These are phyloP conservation scores for Periglandula ipomoeae DNA, from an alignment of 2,329 filamentous ascomycete genomes.

Conservation along the genomic window DNA sequence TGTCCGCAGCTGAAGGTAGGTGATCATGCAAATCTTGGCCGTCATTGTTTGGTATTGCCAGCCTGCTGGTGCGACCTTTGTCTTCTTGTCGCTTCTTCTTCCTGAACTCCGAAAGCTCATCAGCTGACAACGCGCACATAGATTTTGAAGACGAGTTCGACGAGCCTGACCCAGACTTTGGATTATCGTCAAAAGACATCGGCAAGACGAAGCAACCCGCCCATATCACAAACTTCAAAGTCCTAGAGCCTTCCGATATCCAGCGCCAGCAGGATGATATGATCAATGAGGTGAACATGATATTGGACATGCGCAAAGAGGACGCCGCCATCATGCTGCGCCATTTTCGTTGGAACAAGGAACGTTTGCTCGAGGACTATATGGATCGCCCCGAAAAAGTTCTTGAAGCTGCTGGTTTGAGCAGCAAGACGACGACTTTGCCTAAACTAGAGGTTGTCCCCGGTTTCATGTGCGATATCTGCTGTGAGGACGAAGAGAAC, in stretches of 20 bases:
- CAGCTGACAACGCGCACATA: conserved; percentile 13
- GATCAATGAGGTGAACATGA: conserved; percentile 82
- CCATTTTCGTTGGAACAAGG: conserved; percentile 91
- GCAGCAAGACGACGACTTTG: conserved; percentile 48
- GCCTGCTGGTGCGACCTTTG: too few relatives aligned
- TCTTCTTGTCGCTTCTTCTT: conserved; percentile 6
- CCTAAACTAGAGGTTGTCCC: conserved; percentile 62
- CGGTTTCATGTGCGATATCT: conserved; percentile 89
- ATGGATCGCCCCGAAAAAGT: conserved; percentile 81
- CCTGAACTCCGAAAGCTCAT: neutral
- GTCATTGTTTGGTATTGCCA: too few relatives aligned
- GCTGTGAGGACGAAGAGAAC: conserved; percentile 76
- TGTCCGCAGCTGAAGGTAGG: conserved; percentile 44
- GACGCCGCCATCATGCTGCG: conserved; percentile 84
- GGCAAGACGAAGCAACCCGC: conserved; percentile 62
- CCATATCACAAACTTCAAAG: conserved; percentile 78
- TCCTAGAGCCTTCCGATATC: conserved; percentile 73
- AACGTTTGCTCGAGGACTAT: conserved; percentile 87
- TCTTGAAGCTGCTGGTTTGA: conserved; percentile 76
- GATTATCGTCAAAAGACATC: conserved; percentile 48
- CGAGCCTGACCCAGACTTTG: conserved; percentile 46
- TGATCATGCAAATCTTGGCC: neutral
- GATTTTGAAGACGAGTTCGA: conserved; percentile 52
- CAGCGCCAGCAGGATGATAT: conserved; percentile 77
- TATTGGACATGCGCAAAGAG: conserved; percentile 81